phyloP scores from a whole-genome alignment of 805 yeast species.

The Sugiyamaella valdiviana region DNA sequence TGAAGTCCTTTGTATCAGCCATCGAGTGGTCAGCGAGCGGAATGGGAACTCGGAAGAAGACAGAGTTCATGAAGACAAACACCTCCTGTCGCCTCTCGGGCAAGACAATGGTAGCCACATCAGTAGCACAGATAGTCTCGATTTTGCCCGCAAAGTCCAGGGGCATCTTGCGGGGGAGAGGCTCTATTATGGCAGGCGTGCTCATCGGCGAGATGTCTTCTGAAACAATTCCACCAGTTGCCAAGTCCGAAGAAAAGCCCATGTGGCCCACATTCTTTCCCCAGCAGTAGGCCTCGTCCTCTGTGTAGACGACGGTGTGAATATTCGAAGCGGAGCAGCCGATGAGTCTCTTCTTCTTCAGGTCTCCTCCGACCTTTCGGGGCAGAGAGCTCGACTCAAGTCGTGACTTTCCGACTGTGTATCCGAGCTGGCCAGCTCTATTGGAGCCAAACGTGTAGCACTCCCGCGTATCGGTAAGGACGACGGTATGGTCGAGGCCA shows the following conservation, averaged over 20 bases:
- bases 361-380: slow-evolving; percentile 35
- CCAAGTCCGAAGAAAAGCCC: slow-evolving; percentile 41
- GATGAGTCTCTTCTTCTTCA: slow-evolving; percentile 34
- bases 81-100: slow-evolving; percentile 49
- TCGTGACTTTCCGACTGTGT: slow-evolving; percentile 28
- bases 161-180: slow-evolving; percentile 36
- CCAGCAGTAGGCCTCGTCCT: slow-evolving; percentile 53
- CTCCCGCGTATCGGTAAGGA: slow-evolving; percentile 45
- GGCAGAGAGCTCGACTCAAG: slow-evolving; percentile 36
- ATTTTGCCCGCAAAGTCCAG: slow-evolving; percentile 44
- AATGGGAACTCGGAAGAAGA: slow-evolving; percentile 44
- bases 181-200: slow-evolving; percentile 22
- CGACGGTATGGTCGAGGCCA: slow-evolving; percentile 65
- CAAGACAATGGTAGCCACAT: slow-evolving; percentile 61
- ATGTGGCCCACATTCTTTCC: slow-evolving; percentile 80
- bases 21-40: slow-evolving; percentile 26
- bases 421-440: slow-evolving; percentile 60
- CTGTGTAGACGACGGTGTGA: slow-evolving; percentile 59
- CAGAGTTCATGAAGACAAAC: slow-evolving; percentile 53
- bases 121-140: slow-evolving; percentile 55
- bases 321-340: slow-evolving; percentile 59
- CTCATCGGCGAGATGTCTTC: background rate
- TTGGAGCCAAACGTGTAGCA: slow-evolving; percentile 79
- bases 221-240: slow-evolving; percentile 23
- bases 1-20: slow-evolving; percentile 18